phyloP scores from a whole-genome alignment of 164 flowering plant species.

The Saururus chinensis region DNA sequence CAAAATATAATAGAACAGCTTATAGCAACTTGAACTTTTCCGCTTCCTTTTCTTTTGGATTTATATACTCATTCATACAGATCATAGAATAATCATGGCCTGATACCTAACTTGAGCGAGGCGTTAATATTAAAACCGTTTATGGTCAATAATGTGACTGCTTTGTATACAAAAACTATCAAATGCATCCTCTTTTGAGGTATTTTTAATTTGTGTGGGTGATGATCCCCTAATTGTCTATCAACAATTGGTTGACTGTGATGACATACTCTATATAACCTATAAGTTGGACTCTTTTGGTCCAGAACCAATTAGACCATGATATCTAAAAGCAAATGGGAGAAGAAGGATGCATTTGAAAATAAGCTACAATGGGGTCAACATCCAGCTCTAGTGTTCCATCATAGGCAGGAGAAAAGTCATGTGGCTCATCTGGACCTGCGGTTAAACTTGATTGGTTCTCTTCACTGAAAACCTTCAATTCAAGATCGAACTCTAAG shows the following conservation, averaged over 20 bases:
- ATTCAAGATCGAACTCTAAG: constrained; percentile 4
- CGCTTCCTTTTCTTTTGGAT: too few species aligned
- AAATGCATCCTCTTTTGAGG: not conserved
- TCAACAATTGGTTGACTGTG: not conserved
- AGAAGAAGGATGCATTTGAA: constrained; percentile 5
- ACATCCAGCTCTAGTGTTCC: constrained; percentile 4
- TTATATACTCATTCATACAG: too few species aligned
- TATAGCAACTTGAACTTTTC: too few species aligned
- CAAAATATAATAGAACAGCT: too few species aligned
- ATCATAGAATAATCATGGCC: too few species aligned
- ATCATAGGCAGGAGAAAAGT: not conserved
- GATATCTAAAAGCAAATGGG: not conserved
- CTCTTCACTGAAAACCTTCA: not conserved
- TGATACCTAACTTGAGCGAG: too few species aligned
- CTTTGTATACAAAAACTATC: not conserved
- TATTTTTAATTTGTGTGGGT: not conserved
- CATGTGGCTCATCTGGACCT: not conserved
- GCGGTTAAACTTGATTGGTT: not conserved
- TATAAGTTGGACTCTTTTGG: not conserved
- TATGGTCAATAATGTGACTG: not conserved
- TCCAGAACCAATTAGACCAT: not conserved
- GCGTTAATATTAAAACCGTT: too few species aligned
- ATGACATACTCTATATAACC: not conserved
- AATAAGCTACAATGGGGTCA: constrained; percentile 7
- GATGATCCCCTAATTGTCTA: not conserved